Evolutionary conservation across 495 filamentous ascomycete species (phyloP).

Genomic region (Articulospora tetracladia): DNA sequence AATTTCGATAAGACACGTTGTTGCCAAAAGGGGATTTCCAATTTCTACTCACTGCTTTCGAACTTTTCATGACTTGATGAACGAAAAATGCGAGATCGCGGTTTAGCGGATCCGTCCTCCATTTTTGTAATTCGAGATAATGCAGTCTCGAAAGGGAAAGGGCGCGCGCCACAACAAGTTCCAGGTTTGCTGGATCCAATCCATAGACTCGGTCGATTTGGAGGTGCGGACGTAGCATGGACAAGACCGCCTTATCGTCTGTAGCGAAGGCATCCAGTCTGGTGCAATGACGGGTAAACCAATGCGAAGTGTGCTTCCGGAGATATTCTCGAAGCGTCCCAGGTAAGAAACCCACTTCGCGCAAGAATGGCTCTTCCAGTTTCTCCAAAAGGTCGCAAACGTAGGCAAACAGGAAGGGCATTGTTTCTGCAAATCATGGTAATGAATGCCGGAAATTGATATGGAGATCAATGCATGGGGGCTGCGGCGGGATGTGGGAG

Average conservation of each 20-base stretch:
- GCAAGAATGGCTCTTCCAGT: slow-evolving; percentile 38
- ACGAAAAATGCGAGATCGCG: slow-evolving; percentile 70
- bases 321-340: slow-evolving; percentile 30
- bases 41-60: slow-evolving; percentile 44
- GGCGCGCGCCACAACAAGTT: slow-evolving; percentile 59
- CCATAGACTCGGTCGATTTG: slow-evolving; percentile 72
- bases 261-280: slow-evolving; percentile 47
- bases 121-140: slow-evolving; percentile 57
- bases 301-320: slow-evolving; percentile 38
- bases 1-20: neutral
- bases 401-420: slow-evolving; percentile 59
- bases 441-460: neutral
- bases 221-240: slow-evolving; percentile 69
- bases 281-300: slow-evolving; percentile 56
- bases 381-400: slow-evolving; percentile 58
- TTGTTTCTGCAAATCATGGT: slow-evolving; percentile 23
- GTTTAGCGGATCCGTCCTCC: slow-evolving; percentile 46
- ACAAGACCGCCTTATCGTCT: slow-evolving; percentile 58
- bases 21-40: neutral
- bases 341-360: slow-evolving; percentile 28
- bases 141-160: slow-evolving; percentile 57
- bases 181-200: slow-evolving; percentile 55
- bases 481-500: neutral
- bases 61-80: slow-evolving; percentile 58
- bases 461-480: neutral